Evolutionary conservation across 164 flowering plant species (phyloP).

Genomic region (Sedum album): DNA sequence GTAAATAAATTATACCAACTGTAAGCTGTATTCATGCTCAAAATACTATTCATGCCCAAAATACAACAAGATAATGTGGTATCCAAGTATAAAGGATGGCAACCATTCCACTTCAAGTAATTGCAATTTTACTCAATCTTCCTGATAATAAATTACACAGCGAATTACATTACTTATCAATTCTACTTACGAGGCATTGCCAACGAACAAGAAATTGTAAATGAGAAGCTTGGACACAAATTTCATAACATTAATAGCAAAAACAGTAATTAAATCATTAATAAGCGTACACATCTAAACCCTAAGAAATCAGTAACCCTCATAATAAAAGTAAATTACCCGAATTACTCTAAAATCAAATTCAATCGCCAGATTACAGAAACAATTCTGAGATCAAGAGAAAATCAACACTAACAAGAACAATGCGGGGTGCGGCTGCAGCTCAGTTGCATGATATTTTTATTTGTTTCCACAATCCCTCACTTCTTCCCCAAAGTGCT

Average conservation of each 20-base stretch:
- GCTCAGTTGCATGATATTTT: background rate
- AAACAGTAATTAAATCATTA: background rate
- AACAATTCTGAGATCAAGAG: background rate
- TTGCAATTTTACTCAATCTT: too few relatives aligned
- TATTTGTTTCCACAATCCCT: background rate
- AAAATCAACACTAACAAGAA: background rate
- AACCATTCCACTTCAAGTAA: too few relatives aligned
- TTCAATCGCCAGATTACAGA: background rate
- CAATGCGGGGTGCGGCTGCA: background rate
- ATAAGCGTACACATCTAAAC: background rate
- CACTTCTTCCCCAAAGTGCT: constrained; percentile 61
- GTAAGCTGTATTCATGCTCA: too few relatives aligned
- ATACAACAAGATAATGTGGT: too few relatives aligned
- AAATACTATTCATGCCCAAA: too few relatives aligned
- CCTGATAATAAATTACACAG: too few relatives aligned
- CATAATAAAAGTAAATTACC: background rate
- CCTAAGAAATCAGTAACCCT: background rate
- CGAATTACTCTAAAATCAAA: background rate
- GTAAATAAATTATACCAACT: background rate
- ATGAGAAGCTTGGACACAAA: background rate
- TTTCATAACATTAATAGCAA: background rate
- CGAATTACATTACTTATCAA: too few relatives aligned
- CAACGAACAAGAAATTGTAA: too few relatives aligned
- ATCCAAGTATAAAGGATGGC: too few relatives aligned
- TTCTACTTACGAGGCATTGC: too few relatives aligned